phyloP scores from a whole-genome alignment of 2,329 filamentous ascomycete species.

The Trichoderma citrinoviride region DNA sequence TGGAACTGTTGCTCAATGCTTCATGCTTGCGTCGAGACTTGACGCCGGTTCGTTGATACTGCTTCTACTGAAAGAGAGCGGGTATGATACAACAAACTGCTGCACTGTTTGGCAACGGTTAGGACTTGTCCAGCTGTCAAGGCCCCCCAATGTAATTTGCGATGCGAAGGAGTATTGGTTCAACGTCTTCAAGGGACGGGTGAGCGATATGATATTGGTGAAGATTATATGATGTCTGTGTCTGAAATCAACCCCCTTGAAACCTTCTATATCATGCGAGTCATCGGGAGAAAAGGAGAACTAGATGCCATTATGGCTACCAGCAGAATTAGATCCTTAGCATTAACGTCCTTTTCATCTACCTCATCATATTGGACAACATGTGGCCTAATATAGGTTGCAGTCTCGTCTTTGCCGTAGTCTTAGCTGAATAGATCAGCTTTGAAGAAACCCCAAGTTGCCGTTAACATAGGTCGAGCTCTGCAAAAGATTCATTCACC shows the following conservation, averaged over 20 bases:
- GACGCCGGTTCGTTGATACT: slow-evolving; percentile 5
- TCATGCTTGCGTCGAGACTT: slow-evolving; percentile 14
- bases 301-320: neutral
- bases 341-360: too few relatives aligned
- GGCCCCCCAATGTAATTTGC: neutral
- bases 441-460: too few relatives aligned
- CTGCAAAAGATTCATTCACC: too few relatives aligned
- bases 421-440: too few relatives aligned
- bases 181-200: neutral
- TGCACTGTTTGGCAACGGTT: neutral
- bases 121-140: neutral
- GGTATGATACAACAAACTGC: neutral
- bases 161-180: neutral
- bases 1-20: neutral
- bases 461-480: too few relatives aligned
- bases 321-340: too few relatives aligned
- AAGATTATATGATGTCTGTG: neutral
- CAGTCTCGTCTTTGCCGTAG: too few relatives aligned
- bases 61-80: neutral
- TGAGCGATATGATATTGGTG: neutral
- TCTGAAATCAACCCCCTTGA: fast-evolving
- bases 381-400: too few relatives aligned
- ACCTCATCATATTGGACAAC: too few relatives aligned
- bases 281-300: neutral
- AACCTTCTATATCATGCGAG: too few relatives aligned